Evolutionary conservation across 192 early-diverging fungal genomes (phyloP), one percentile per base, ranked within the genome.

Genomic region (Backusella sp.): DNA sequence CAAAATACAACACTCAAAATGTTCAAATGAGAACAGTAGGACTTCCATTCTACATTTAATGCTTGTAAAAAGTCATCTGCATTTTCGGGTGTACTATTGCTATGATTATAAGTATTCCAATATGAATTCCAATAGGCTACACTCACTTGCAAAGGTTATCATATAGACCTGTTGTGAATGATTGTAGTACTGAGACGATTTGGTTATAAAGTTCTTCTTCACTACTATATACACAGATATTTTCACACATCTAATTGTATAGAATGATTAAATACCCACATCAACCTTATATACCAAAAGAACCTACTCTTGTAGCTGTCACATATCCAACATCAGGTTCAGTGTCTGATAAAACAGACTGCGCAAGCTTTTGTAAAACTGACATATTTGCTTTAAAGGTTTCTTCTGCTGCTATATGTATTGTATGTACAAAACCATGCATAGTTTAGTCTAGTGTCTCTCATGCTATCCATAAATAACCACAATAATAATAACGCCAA

Each of bases 1-100:
- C 70, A 70, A 62, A 76, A 76, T 9, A 76, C 19, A 41, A 70
- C 70, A n/a, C 68, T 44, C 17, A 76, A 53, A 12, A 23, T 44
- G 42, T 26, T 67, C 23, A 41, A 36, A 39, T 39, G 36, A 26
- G 12, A 28, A 34, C 66, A 68, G 36, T 70, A 46, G 4, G 30
- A 52, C 4, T 32, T 70, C 75, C 75, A 76, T 28, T 66, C 17
- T 21, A 30, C 23, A 35, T 74, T 65, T 41, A 74, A 66, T 23
- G 73, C 35, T 19, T 23, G 11, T 8, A 74, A 26, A 39, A 74
- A 37, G 19, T 2, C 12, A n/a, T 74, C 56, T 21, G 21, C 9
- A 21, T 56, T 56, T 21, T 56, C 53, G 8, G 7, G 19, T 9
- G n/a, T 56, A 56, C 53, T 56, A 56, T 56, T 56, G 0, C 11